Evolutionary conservation across 768 basidiomycete genomes (phyloP), one percentile per base, ranked within the genome.

Genomic region (Asterophora lycoperdoides): DNA sequence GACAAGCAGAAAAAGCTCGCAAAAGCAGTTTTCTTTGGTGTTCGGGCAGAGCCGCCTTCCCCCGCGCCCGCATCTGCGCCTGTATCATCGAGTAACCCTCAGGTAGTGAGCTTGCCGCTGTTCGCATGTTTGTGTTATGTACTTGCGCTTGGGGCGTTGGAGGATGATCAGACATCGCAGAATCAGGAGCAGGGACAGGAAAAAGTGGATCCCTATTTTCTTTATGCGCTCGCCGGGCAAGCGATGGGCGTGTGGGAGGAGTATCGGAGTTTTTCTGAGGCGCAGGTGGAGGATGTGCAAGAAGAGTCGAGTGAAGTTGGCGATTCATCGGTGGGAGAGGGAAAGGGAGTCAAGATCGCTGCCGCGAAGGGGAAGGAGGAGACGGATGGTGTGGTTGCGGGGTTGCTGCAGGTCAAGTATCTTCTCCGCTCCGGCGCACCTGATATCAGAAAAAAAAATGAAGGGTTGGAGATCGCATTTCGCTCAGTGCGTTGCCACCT

Each of bases 81-180:
- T 4, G 30, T 32, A 5, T 23, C 42, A 9, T 13, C 32, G 14
- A 28, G 26, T 56, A 26, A 10, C 28, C 26, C 33, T 23, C 23
- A 23, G 28, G 39, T 20, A 33, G 40, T 41, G 23, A 58, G 60
- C 17, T 51, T 78, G 54, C 64, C 72, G 8, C 77, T 86, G 58
- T 87, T 86, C 52, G 78, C 81, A 0, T 70, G 77, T 1, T 72
- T 78, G 37, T 77, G 78, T 41, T 79, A 78, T 1, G 71, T 76
- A 2, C 74, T 86, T 33, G 84, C 85, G 1, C 60, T 86, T 44
- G 86, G 83, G 23, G 75, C 77, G 0, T 32, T 58, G 8, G 55
- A 58, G 14, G 53, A 55, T 18, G n/a, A 46, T 5, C 28, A 13
- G 8, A 41, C 34, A 5, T 38, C 42, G 28, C 23, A 23, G 23